Base-by-base conservation (phyloP, 2,329 filamentous ascomycete genomes). In the Arthrocladium fulminans region DNA sequence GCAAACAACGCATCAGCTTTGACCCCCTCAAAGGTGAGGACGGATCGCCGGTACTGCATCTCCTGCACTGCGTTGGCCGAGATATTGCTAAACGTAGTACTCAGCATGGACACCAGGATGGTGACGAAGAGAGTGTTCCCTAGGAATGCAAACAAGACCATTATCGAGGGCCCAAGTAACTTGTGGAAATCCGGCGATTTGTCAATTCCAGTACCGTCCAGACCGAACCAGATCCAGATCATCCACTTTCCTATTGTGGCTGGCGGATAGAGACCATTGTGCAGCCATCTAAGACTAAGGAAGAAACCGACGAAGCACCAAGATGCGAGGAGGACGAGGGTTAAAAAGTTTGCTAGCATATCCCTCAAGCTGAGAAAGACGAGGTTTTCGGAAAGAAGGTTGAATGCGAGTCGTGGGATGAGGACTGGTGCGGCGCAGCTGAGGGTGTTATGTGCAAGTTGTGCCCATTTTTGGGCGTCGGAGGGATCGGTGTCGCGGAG, bases 181-280 rank as follows among this genome's bases (percentile, higher is more conserved):
- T 79, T 79, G 66, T 94, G 86, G 60, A 92, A 87, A 49, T 86
- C 79, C 19, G 76, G 73, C 59, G 75, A 75, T 50, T 73, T 68
- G 52, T 79, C 72, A 35, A 83, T 80, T 6, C 79, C 79, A 2
- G 75, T 80, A 5, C 78, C 87, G 58, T 92, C 87, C 1, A 94
- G 76, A 2, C 87, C 87, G 60, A 94, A 92, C 87, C 87, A 94
- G 20, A 94, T 89, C 76, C 85, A 92, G 1, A 92, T 76, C 86
- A 94, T 90, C 87, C 87, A 94, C 65, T 89, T 88, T 38, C 80
- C 80, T 53, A 92, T 88, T 1, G 82, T 86, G 65, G 84, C 68
- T 3, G 81, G 65, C 45, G 75, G 69, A 46, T 84, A 80, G 1
- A 67, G 65, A 17, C 79, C 81, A 54, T 84, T 75, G 51, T 80